Base-by-base conservation (phyloP, 139 green algal genomes). In the Chlorella vulgaris region DNA sequence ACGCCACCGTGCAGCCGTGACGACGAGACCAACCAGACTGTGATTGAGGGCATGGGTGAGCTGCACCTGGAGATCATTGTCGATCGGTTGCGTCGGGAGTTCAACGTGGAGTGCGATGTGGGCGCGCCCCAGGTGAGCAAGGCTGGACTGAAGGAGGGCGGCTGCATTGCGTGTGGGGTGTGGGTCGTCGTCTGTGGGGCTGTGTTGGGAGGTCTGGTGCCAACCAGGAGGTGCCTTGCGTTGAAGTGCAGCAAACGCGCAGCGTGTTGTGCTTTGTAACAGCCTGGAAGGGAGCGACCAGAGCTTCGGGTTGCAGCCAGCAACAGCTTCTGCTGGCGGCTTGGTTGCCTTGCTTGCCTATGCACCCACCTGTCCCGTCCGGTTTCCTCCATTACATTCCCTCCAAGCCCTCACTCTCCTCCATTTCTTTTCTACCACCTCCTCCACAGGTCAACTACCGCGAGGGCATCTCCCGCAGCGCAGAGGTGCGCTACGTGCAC, bases 1-100 rank as follows among this genome's bases (percentile, higher is more conserved):
- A 68, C 28, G 3, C 2, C 29, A 6, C n/a, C 0, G 8, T 36
- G 71, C 71, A 87, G 69, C 76, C 91, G 97, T 40, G 96, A 99
- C 79, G 94, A 99, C 61, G 96, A 99, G 90, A 98, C 94, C 85
- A 97, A 96, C 90, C 89, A 97, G 90, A 96, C 91, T 36, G 82
- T 99, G 33, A 99, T 99, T 75, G 94, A 99, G 91, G 97, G 97
- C 86, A 99, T 99, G 97, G 97, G 97, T 43, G 96, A 99, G 90
- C 96, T 99, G 80, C 97, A 99, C 90, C 84, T 99, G 86, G 96
- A 99, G 83, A 99, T 99, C 86, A 97, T 99, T 78, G 96, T 99
- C 50, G 97, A 99, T 86, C 88, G 97, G 58, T 89, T 99, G 62
- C 90, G 92, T 68, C 91, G 97, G 70, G 97, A 99, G 91, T 99